Percentiles rank a stretch among this genome's conserved stretches.
Conservation (phyloP, 2,329 filamentous ascomycete species). For the Trichoderma atroviride region DNA sequence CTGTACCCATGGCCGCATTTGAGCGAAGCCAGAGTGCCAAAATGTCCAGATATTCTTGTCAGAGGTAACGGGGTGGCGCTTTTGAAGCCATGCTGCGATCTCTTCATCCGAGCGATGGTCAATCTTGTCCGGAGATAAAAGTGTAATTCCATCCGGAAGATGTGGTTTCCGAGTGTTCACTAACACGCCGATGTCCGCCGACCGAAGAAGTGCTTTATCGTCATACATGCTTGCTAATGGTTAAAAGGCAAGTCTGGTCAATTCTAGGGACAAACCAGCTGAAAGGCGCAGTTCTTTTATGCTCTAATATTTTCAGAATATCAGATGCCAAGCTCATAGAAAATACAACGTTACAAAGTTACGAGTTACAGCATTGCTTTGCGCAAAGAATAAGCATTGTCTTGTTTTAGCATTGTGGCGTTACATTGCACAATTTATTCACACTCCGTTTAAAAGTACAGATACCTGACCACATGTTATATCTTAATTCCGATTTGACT, state of each 20-base stretch:
- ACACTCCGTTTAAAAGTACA: neutral
- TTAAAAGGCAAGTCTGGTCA: neutral
- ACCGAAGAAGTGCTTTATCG: conserved; percentile 5
- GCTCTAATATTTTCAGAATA: neutral
- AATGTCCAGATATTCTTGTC: conserved; percentile 50
- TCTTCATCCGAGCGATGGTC: conserved; percentile 38
- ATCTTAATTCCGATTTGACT: neutral
- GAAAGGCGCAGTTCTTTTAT: neutral
- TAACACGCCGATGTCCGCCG: neutral
- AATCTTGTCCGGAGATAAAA: neutral
- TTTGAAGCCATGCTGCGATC: conserved; percentile 37
- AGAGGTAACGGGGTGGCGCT: conserved; percentile 37
- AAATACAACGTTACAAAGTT: neutral
- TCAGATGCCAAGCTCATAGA: neutral
- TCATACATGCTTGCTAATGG: neutral
- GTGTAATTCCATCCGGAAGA: neutral
- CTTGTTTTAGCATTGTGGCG: neutral
- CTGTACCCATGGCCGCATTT: conserved; percentile 40
- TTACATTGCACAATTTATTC: neutral
- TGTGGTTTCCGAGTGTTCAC: neutral
- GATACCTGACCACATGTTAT: neutral
- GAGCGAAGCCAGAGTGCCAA: conserved; percentile 43
- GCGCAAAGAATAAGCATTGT: neutral
- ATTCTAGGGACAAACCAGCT: neutral
- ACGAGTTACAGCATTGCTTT: neutral